Base-by-base conservation (phyloP, 2,329 filamentous ascomycete species). In the Penicillium sp. region DNA sequence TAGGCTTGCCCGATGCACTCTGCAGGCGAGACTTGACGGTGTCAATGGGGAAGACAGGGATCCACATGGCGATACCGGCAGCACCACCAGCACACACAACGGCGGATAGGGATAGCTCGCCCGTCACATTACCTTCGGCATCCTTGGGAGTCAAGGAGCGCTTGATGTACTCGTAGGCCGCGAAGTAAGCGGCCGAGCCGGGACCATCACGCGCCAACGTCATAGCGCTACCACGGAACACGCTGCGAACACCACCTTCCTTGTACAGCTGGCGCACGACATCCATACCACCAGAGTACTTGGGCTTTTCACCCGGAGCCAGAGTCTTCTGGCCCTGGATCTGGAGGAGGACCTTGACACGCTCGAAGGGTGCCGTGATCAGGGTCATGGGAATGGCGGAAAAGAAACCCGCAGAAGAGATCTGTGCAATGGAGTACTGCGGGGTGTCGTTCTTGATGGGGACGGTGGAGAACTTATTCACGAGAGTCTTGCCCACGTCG, bases 341-440 rank as follows among this genome's bases (percentile, higher is more conserved):
- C 76, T 99, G 94, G 1, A 99, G 87, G 62, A 99, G 92, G 55
- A 99, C 93, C 79, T 99, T 99, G 68, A 99, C 92, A 70, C 94
- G 93, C 83, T 99, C 94, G 74, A 99, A 97, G 60, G 94, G 94
- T 5, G 94, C 94, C n/a, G 94, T 97, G 79, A 99, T 97, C 76
- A 91, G 78, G 4, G 94, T 99, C 91, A 96, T 96, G 70, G 94
- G 94, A 59, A 99, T 89, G 60, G 94, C 94, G 71, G 91, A 96
- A 84, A 99, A 95, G 85, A 97, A 97, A 63, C 94, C 94, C 15
- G 94, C 94, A 36, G 91, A 85, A 34, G 91, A 94, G 77, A 95
- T 87, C 76, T 99, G 94, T 43, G 82, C 89, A 70, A 97, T 92
- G 58, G 87, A 86, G 78, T 90, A 91, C 66, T 87, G 84, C 51